phyloP scores from a whole-genome alignment of 179 eudicot genomes.

The Pouteria campechiana region DNA sequence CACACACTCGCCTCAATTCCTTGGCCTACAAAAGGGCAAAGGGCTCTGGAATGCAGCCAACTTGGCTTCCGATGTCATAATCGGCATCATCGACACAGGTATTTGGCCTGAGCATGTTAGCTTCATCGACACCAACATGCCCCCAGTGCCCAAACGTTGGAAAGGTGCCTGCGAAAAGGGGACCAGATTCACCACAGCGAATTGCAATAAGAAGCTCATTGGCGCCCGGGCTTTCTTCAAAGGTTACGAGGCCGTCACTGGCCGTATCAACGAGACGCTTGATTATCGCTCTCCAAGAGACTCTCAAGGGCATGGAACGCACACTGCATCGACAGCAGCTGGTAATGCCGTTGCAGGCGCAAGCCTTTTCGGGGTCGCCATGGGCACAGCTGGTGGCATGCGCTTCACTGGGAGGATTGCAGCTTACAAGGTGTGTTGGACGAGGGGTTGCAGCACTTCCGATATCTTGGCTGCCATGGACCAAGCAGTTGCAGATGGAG shows the following conservation, averaged over 20 bases:
- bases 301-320: constrained; percentile 71
- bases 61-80: constrained; percentile 44
- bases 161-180: constrained; percentile 57
- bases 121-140: constrained; percentile 27
- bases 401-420: constrained; percentile 65
- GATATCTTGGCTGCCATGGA: constrained; percentile 71
- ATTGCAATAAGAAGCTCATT: constrained; percentile 52
- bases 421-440: constrained; percentile 62
- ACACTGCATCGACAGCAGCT: constrained; percentile 73
- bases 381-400: constrained; percentile 58
- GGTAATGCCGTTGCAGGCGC: constrained; percentile 43
- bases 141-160: constrained; percentile 54
- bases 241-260: constrained; percentile 58
- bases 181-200: constrained; percentile 32
- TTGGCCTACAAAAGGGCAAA: constrained; percentile 34
- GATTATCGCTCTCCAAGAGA: constrained; percentile 59
- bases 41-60: constrained; percentile 54
- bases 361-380: constrained; percentile 37
- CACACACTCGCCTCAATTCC: constrained; percentile 55
- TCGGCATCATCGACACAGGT: constrained; percentile 70
- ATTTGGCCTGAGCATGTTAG: constrained; percentile 79
- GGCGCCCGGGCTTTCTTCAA: constrained; percentile 58
- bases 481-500: constrained; percentile 54
- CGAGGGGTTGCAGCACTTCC: constrained; percentile 50
- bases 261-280: constrained; percentile 37